Conservation (phyloP, 768 basidiomycete species). For the Solioccasus polychromus region DNA sequence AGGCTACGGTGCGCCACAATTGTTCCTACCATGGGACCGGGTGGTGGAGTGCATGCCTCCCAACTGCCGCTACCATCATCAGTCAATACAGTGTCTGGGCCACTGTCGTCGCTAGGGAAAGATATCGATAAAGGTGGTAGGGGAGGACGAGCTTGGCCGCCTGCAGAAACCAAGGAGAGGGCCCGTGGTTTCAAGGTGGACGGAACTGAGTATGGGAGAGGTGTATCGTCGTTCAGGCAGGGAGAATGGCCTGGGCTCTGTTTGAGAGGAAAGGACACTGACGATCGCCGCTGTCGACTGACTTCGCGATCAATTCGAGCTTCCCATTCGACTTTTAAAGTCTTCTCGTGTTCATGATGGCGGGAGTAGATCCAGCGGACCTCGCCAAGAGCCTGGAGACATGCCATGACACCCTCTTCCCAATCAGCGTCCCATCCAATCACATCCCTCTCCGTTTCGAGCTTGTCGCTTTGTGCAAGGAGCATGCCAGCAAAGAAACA, state of each 20-base stretch:
- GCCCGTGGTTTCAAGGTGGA: slow-evolving; percentile 13
- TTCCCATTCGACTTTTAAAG: slow-evolving; percentile 49
- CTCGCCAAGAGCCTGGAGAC: slow-evolving; percentile 71
- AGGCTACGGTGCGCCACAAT: slow-evolving; percentile 42
- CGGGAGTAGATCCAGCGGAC: slow-evolving; percentile 83
- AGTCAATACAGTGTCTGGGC: slow-evolving; percentile 48
- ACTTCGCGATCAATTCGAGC: slow-evolving; percentile 32
- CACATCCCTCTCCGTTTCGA: slow-evolving; percentile 19
- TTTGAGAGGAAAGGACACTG: slow-evolving; percentile 21
- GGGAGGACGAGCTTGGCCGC: slow-evolving; percentile 42
- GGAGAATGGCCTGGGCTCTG: slow-evolving; percentile 29
- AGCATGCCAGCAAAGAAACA: slow-evolving; percentile 85
- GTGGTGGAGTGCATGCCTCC: slow-evolving; percentile 63
- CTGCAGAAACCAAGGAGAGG: slow-evolving; percentile 33
- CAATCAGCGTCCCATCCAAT: slow-evolving; percentile 27
- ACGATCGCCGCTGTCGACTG: slow-evolving; percentile 28
- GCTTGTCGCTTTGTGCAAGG: slow-evolving; percentile 55
- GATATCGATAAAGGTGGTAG: slow-evolving; percentile 44
- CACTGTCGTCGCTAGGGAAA: slow-evolving; percentile 46
- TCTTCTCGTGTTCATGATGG: slow-evolving; percentile 68
- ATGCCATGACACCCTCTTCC: slow-evolving; percentile 41
- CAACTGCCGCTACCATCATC: slow-evolving; percentile 53
- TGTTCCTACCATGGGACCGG: slow-evolving; percentile 45
- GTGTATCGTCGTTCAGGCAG: slow-evolving; percentile 18
- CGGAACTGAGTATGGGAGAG: slow-evolving; percentile 15